Evolutionary conservation across 2,329 filamentous ascomycete species (phyloP), one percentile per base, ranked within the genome.

Genomic region (Claviceps sorghi): DNA sequence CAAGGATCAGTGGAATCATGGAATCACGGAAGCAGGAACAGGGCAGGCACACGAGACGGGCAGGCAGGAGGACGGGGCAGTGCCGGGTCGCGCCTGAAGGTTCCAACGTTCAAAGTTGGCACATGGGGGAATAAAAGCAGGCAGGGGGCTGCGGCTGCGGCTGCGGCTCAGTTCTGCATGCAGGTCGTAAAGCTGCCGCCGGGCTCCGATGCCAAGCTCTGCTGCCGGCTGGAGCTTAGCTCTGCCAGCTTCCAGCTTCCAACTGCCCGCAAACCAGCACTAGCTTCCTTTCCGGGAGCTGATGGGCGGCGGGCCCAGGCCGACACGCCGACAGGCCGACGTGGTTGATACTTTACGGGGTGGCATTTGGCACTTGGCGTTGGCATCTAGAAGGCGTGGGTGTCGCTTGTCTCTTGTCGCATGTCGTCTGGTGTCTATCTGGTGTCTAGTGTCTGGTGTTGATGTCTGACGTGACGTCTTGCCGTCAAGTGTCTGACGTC

Each of bases 161-260:
- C n/a, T n/a, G n/a, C n/a, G n/a, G n/a, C n/a, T n/a, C n/a, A n/a
- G n/a, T n/a, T n/a, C n/a, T n/a, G n/a, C n/a, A 21, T 36, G 45
- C 45, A 47, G 30, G 45, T 52, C 50, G 50, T 52, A 48, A 52
- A 48, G 44, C 29, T 48, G 26, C 50, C 41, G 36, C 44, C 50
- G 34, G n/a, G 34, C 22, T 29, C 36, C n/a, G 36, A 5, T n/a
- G 36, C 36, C 36, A 38, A 38, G 36, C 36, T 17, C 36, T 38
- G 36, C 36, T n/a, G 36, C 36, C 36, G 7, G 30, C 21, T 29
- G 13, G n/a, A 17, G 32, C n/a, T 38, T 38, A 8, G 36, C 15
- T n/a, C 36, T 7, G 17, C 36, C 36, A 38, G n/a, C n/a, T n/a
- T n/a, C n/a, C n/a, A n/a, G n/a, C n/a, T n/a, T n/a, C n/a, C n/a